Conservation (phyloP, 257 asterid species). For the Jasminum sambac region DNA sequence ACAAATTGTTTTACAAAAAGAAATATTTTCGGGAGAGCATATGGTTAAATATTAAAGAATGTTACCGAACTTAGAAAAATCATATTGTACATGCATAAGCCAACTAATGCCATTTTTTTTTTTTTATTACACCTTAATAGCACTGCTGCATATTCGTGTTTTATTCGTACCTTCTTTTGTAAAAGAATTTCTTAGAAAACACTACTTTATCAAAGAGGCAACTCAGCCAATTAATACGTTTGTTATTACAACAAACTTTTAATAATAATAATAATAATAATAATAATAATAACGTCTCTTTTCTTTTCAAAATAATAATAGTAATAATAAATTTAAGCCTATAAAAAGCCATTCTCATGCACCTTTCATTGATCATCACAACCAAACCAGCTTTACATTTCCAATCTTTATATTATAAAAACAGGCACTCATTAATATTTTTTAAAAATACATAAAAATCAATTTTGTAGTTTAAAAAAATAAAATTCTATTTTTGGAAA, state of each 20-base stretch:
- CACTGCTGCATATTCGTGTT: background rate
- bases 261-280: background rate
- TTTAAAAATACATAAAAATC: no score
- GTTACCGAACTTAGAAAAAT: no score
- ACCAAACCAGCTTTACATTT: background rate
- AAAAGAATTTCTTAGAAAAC: slow-evolving; percentile 30
- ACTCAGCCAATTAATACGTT: slow-evolving; percentile 19
- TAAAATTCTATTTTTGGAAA: no score
- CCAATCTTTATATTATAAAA: no score
- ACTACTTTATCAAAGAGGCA: slow-evolving; percentile 30
- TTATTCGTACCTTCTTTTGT: background rate
- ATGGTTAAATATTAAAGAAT: no score
- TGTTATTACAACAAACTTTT: background rate
- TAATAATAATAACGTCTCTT: background rate
- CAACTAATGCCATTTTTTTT: no score
- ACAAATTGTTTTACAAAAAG: no score
- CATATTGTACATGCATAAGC: no score
- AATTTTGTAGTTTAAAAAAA: no score
- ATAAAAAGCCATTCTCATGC: background rate
- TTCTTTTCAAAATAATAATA: background rate
- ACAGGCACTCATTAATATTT: no score
- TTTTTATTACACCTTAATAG: no score
- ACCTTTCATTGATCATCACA: background rate
- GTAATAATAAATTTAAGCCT: background rate
- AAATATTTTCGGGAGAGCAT: no score